Conservation (phyloP, 106 monocot species). For the Apostasia ramifera region DNA sequence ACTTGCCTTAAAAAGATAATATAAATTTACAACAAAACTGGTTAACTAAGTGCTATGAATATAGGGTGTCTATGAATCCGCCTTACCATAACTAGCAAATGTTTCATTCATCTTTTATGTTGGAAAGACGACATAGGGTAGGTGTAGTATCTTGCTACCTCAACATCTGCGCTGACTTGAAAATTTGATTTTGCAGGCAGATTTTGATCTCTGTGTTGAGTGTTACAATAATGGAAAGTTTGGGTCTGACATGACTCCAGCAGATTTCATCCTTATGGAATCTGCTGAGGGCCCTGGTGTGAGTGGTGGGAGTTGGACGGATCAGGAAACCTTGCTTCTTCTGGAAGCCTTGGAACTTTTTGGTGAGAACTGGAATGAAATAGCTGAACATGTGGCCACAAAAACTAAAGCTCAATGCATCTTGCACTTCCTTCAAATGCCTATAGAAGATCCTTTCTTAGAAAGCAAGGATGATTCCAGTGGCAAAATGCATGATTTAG, state of each 20-base stretch:
- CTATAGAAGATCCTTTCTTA: slow-evolving; percentile 84
- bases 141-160: not conserved
- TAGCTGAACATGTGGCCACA: slow-evolving; percentile 97
- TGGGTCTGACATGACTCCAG: slow-evolving; percentile 68
- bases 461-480: slow-evolving; percentile 26
- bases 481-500: slow-evolving; percentile 20
- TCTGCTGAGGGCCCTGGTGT: slow-evolving; percentile 73
- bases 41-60: no score
- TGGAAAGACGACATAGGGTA: no score
- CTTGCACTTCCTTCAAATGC: slow-evolving; percentile 93
- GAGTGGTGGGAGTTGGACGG: slow-evolving; percentile 86
- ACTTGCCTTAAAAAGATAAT: no score
- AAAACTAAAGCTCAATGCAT: slow-evolving; percentile 96
- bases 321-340: slow-evolving; percentile 94
- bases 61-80: no score
- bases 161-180: not conserved
- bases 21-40: no score
- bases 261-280: slow-evolving; percentile 98
- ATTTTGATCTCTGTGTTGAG: slow-evolving; percentile 91
- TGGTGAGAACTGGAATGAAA: slow-evolving; percentile 89
- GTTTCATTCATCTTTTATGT: no score
- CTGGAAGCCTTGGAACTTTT: slow-evolving; percentile 91
- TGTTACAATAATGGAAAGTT: slow-evolving; percentile 82
- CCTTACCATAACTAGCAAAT: no score
- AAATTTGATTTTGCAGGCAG: slow-evolving; percentile 51